phyloP scores from a whole-genome alignment of 1,284 basidiomycete genomes.

The Ceratobasidium sp. region DNA sequence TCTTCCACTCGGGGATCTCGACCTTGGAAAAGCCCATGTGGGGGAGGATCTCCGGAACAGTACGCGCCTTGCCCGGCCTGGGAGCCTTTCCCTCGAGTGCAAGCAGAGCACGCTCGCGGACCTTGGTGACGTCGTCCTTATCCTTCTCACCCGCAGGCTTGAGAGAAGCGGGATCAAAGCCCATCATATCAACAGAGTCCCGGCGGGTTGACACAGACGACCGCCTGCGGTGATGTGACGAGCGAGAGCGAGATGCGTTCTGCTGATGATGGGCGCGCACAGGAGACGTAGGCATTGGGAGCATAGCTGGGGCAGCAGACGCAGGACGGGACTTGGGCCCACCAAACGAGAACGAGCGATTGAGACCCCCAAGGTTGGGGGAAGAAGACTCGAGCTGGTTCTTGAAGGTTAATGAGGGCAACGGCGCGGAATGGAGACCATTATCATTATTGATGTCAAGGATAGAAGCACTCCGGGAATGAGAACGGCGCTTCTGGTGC shows the following conservation, averaged over 20 bases:
- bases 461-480: conserved; percentile 42
- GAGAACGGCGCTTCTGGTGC: conserved; percentile 43
- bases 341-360: conserved; percentile 61
- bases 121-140: conserved; percentile 56
- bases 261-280: conserved; percentile 10
- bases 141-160: conserved; percentile 76
- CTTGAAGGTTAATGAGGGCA: conserved; percentile 22
- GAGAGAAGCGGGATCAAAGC: conserved; percentile 64
- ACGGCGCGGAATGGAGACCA: neutral
- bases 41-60: conserved; percentile 58
- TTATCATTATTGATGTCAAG: conserved; percentile 20
- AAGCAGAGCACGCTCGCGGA: conserved; percentile 78
- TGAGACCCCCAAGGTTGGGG: conserved; percentile 53
- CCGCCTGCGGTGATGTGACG: conserved; percentile 80
- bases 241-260: conserved; percentile 60
- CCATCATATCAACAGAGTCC: conserved; percentile 88
- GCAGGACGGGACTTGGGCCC: conserved; percentile 18
- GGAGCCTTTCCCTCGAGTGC: conserved; percentile 77
- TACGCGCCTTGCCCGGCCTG: conserved; percentile 54
- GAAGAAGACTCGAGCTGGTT: conserved; percentile 5
- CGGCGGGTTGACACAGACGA: conserved; percentile 87
- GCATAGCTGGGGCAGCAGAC: conserved; percentile 10
- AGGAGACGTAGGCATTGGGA: conserved; percentile 24
- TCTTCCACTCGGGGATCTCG: conserved; percentile 81
- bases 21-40: conserved; percentile 73